Percentiles rank a stretch among this genome's conserved stretches.
Conservation (phyloP, 257 asterid species). For the Scutellaria galericulata region DNA sequence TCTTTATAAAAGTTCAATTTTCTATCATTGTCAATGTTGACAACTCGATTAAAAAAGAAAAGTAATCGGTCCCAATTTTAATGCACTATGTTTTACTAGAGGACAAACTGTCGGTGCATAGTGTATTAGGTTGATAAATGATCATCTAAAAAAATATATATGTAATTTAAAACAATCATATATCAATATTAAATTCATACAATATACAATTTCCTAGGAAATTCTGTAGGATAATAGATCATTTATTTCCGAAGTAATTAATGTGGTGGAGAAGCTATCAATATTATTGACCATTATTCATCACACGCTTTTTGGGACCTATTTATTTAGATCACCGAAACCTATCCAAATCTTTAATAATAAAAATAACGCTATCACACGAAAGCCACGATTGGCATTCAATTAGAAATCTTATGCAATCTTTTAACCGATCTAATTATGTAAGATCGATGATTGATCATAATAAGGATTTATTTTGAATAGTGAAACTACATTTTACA, state of each 20-base stretch:
- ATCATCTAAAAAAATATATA: too few species aligned
- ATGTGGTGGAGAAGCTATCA: background rate
- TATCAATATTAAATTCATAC: background rate
- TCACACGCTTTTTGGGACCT: slow-evolving; percentile 26
- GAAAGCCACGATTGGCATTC: too few species aligned
- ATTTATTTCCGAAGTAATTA: background rate
- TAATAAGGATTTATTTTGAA: too few species aligned
- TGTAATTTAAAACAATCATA: too few species aligned
- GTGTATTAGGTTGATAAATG: background rate
- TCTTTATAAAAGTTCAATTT: background rate
- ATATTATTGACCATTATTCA: background rate
- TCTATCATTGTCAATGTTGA: slow-evolving; percentile 22
- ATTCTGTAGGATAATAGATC: too few species aligned
- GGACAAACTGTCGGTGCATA: slow-evolving; percentile 25
- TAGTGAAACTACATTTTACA: too few species aligned
- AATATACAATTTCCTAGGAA: too few species aligned
- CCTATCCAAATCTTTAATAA: background rate
- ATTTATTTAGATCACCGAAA: slow-evolving; percentile 38
- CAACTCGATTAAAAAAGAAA: background rate
- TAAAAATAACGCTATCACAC: too few species aligned
- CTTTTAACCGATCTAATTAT: too few species aligned
- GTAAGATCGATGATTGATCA: too few species aligned
- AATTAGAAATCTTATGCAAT: too few species aligned
- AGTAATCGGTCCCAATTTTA: background rate
- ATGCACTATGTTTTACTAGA: too few species aligned